phyloP scores from a whole-genome alignment of 441 rosid species.

The Erysimum pusillum region DNA sequence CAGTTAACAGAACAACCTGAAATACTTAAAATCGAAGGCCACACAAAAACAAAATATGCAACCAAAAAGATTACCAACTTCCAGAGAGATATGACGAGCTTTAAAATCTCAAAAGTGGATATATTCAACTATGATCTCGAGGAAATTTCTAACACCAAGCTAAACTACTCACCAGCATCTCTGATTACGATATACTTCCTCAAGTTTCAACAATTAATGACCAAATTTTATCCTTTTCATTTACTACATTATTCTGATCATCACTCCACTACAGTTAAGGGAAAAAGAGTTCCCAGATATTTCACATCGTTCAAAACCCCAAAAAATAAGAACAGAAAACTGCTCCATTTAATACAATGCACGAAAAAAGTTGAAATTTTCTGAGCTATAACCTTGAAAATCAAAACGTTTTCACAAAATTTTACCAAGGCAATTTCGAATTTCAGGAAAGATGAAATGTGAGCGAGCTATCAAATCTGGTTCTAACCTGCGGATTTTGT shows the following conservation, averaged over 20 bases:
- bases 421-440: background rate
- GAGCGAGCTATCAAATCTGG: background rate
- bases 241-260: background rate
- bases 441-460: conserved; percentile 11
- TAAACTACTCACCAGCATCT: background rate
- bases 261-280: background rate
- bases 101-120: background rate
- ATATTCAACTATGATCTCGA: background rate
- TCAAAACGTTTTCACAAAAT: background rate
- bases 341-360: too few relatives aligned
- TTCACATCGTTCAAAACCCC: too few relatives aligned
- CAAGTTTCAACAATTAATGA: background rate
- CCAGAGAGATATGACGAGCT: background rate
- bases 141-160: conserved; percentile 12
- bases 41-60: background rate
- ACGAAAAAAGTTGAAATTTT: too few relatives aligned
- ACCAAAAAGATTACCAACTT: background rate
- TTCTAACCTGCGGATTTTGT: conserved; percentile 85
- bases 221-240: background rate
- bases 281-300: too few relatives aligned
- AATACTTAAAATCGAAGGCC: background rate
- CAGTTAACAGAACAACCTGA: background rate
- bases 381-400: too few relatives aligned
- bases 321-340: too few relatives aligned
- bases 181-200: background rate